Base-by-base conservation (phyloP, 2,329 filamentous ascomycete genomes). In the Karstenula rhodostoma region DNA sequence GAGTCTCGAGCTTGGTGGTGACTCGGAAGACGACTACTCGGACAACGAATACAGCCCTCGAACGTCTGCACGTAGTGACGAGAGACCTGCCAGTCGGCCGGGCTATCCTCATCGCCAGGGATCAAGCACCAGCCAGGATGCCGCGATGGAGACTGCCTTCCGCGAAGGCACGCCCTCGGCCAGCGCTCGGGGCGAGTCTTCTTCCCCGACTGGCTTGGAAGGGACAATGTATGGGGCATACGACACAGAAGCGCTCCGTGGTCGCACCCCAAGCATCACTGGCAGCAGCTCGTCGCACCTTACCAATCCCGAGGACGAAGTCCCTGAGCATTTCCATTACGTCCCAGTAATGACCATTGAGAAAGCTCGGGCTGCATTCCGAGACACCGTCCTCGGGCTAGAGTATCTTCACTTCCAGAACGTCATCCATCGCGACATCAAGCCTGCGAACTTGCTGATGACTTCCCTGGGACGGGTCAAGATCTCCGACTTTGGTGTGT, bases 401-500 rank as follows among this genome's bases (percentile, higher is more conserved):
- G 94, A 99, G 75, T 99, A 98, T 75, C 84, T 99, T 9, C 82
- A 84, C 67, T 83, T 81, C 61, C 82, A 84, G 64, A 80, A 81
- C n/a, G 81, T 84, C 65, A 79, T 83, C 15, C 82, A 84, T 62
- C 79, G 82, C 46, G 82, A 84, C 64, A 83, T 84, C 73, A 84
- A 84, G 65, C 82, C 82, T 19, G 94, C 94, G 40, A 98, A 98
- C 75, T 84, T 99, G 7, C 84, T 99, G 7, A 93, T 94, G 82
- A 96, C 93, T 53, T 89, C 83, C 69, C 90, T 93, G 65, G 89
- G 94, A 68, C 89, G 90, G 15, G 92, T 97, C 73, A 99, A 99
- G 83, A 99, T 99, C 62, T 98, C 95, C 5, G 95, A 99, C 74
- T 99, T 99, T 81, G 95, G 95, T 33, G 95, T 99, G 1, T 99